Conservation (phyloP, 2,329 filamentous ascomycete species). For the Fusarium citri region DNA sequence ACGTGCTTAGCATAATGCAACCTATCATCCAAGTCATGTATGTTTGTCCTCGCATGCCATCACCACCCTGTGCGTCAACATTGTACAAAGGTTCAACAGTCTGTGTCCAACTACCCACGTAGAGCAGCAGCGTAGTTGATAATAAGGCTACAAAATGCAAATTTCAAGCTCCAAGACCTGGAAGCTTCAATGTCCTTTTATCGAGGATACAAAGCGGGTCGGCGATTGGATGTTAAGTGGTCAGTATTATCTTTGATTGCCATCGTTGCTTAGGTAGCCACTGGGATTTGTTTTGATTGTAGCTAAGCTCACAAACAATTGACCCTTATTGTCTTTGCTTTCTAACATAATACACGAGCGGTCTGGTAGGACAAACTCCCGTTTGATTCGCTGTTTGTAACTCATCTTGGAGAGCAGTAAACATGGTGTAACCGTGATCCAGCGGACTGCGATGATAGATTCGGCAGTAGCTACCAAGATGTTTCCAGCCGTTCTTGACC, state of each 20-base stretch:
- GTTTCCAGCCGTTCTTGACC: no score
- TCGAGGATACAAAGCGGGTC: neutral
- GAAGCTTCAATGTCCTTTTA: neutral
- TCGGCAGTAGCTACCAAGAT: neutral
- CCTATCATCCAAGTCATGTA: neutral
- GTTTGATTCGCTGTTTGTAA: neutral
- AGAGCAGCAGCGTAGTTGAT: neutral
- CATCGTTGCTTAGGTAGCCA: neutral
- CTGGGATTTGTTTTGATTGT: neutral
- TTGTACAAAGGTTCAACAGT: neutral
- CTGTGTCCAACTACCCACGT: neutral
- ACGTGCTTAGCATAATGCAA: neutral
- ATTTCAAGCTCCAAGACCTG: neutral
- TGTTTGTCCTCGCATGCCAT: neutral
- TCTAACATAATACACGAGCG: neutral
- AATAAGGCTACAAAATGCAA: neutral
- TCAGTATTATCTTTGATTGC: neutral
- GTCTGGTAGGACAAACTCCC: neutral
- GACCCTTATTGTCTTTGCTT: neutral
- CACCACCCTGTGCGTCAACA: neutral
- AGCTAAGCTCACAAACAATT: neutral
- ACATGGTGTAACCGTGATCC: constrained; percentile 11
- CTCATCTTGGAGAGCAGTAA: neutral
- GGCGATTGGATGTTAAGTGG: neutral
- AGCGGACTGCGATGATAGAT: neutral